These are phyloP conservation scores for Tieghemostelium lacteum DNA, from an alignment of 78 protist species.

Conservation along the genomic window DNA sequence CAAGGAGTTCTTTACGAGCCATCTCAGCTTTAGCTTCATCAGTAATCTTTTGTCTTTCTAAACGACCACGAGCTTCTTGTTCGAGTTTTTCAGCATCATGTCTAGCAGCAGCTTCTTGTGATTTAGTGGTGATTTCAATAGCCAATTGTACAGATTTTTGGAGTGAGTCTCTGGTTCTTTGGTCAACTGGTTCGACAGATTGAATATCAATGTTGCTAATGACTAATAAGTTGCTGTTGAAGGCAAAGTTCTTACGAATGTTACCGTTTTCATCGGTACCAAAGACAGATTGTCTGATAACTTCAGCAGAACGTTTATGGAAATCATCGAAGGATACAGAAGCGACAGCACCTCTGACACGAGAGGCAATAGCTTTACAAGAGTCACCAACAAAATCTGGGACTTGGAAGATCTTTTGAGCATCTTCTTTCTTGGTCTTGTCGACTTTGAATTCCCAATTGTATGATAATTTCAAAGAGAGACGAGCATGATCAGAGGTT, in stretches of 20 bases:
- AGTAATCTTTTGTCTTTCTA: constrained; percentile 89
- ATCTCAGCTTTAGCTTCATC: constrained; percentile 90
- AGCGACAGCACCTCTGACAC: constrained; percentile 96
- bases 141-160: constrained; percentile 91
- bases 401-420: constrained; percentile 87
- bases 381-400: constrained; percentile 97
- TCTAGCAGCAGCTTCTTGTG: constrained; percentile 93
- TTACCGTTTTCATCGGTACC: constrained; percentile 83
- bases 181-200: constrained; percentile 96
- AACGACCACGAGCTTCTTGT: constrained; percentile 91
- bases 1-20: constrained; percentile 75
- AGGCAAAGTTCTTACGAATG: constrained; percentile 50
- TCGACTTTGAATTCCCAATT: constrained; percentile 91
- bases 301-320: constrained; percentile 92
- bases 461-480: constrained; percentile 91
- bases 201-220: constrained; percentile 96
- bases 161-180: constrained; percentile 93
- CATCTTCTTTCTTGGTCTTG: constrained; percentile 46
- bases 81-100: constrained; percentile 90
- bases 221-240: constrained; percentile 89
- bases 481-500: constrained; percentile 96
- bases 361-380: constrained; percentile 94
- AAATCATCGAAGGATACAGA: constrained; percentile 92
- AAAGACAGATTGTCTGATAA: constrained; percentile 93
- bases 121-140: constrained; percentile 94